These are phyloP conservation scores for Avicennia marina DNA, from an alignment of 257 asterid species.

Conservation along the genomic window DNA sequence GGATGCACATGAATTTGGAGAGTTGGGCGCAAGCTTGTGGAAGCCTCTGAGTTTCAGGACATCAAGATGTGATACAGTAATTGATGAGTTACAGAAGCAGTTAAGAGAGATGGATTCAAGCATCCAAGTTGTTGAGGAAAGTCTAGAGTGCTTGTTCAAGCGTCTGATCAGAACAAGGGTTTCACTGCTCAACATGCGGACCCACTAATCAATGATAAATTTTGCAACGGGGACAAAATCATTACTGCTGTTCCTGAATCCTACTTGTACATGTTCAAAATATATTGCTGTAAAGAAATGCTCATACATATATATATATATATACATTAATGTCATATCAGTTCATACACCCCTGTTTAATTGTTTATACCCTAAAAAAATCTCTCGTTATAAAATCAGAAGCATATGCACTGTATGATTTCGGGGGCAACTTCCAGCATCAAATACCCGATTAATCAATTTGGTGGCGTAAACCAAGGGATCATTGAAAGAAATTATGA, in stretches of 20 bases:
- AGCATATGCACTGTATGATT: too few species aligned
- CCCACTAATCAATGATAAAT: neutral
- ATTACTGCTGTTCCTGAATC: neutral
- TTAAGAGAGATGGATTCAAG: constrained; percentile 13
- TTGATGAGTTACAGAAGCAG: constrained; percentile 9
- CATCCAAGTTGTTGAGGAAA: constrained; percentile 20
- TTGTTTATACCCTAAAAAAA: too few species aligned
- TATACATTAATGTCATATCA: neutral
- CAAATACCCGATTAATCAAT: too few species aligned
- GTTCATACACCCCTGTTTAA: neutral
- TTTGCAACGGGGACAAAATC: neutral
- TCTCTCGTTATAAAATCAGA: too few species aligned
- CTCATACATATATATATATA: neutral
- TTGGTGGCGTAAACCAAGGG: too few species aligned
- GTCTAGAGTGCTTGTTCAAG: constrained; percentile 25
- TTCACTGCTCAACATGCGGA: constrained; percentile 22
- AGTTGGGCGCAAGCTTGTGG: constrained; percentile 22
- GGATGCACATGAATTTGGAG: constrained; percentile 18
- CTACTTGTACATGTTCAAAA: neutral
- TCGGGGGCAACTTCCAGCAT: too few species aligned
- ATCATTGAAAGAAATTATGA: too few species aligned
- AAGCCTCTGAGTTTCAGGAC: constrained; percentile 18
- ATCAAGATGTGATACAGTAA: neutral
- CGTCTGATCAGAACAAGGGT: constrained; percentile 25
- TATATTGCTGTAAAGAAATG: neutral